These are phyloP conservation scores for Fusarium sp. DNA, from an alignment of 2,329 filamentous ascomycete genomes.

Conservation along the genomic window DNA sequence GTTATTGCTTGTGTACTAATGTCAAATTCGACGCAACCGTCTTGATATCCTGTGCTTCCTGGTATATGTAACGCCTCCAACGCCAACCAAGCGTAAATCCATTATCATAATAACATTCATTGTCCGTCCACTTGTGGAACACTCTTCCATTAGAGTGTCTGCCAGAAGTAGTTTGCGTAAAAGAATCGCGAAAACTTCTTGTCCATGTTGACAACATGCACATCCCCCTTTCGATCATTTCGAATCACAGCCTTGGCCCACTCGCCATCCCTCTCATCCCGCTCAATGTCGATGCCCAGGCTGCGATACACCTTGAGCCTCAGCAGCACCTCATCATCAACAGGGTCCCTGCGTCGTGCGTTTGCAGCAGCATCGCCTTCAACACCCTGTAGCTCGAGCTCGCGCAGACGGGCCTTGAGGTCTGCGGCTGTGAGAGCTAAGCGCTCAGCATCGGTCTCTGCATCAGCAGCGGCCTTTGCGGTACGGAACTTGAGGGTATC, in stretches of 20 bases:
- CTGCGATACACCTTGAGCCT: slow-evolving; percentile 93
- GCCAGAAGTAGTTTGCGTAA: slow-evolving; percentile 97
- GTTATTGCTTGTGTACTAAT: neutral
- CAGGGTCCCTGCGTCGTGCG: slow-evolving; percentile 58
- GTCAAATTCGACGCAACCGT: neutral
- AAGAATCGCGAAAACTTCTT: slow-evolving; percentile 92
- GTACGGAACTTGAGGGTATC: slow-evolving; percentile 95
- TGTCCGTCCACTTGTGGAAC: neutral
- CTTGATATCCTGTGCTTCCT: slow-evolving; percentile 16
- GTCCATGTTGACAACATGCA: slow-evolving; percentile 95
- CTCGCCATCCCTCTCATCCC: slow-evolving; percentile 80
- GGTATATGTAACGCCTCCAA: slow-evolving; percentile 45
- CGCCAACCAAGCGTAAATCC: slow-evolving; percentile 22
- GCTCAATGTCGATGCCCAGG: slow-evolving; percentile 89
- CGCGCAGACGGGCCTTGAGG: slow-evolving; percentile 80
- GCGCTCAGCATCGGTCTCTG: slow-evolving; percentile 96
- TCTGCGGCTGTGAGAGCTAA: slow-evolving; percentile 83
- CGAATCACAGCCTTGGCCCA: slow-evolving; percentile 89
- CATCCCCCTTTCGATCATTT: slow-evolving; percentile 89
- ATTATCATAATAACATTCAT: slow-evolving; percentile 25
- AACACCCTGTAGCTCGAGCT: slow-evolving; percentile 88
- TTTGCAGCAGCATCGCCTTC: slow-evolving; percentile 71
- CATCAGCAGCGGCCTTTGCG: slow-evolving; percentile 90
- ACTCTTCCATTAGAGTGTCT: slow-evolving; percentile 74
- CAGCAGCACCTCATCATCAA: slow-evolving; percentile 77